phyloP scores from a whole-genome alignment of 2,329 filamentous ascomycete species.

The Colletotrichum musicola region DNA sequence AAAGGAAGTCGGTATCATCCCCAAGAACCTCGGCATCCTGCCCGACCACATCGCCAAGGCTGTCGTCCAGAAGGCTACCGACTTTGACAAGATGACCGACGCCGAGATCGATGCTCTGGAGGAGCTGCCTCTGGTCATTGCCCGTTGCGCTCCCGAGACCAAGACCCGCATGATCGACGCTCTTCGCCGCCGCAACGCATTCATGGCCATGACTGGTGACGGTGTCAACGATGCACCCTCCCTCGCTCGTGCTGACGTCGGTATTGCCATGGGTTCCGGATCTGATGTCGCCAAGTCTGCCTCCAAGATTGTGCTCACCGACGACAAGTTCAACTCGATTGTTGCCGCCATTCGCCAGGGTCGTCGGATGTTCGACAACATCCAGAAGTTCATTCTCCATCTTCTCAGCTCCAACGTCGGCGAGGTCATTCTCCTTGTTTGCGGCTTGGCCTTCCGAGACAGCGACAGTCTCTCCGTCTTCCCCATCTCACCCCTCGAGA shows the following conservation, averaged over 20 bases:
- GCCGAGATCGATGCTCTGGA: slow-evolving; percentile 81
- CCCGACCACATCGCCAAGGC: slow-evolving; percentile 73
- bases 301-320: slow-evolving; percentile 83
- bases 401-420: slow-evolving; percentile 85
- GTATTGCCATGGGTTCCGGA: slow-evolving; percentile 91
- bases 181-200: slow-evolving; percentile 79
- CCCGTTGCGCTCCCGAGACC: slow-evolving; percentile 85
- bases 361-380: slow-evolving; percentile 88
- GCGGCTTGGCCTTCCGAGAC: slow-evolving; percentile 87
- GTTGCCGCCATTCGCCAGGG: slow-evolving; percentile 87
- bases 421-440: slow-evolving; percentile 83
- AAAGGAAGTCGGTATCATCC: slow-evolving; percentile 82
- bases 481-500: slow-evolving; percentile 86
- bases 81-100: slow-evolving; percentile 83
- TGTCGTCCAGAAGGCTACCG: slow-evolving; percentile 80
- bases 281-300: slow-evolving; percentile 89
- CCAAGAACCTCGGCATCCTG: slow-evolving; percentile 69
- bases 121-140: slow-evolving; percentile 83
- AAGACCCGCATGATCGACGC: slow-evolving; percentile 94
- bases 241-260: slow-evolving; percentile 84
- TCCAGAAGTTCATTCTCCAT: slow-evolving; percentile 88
- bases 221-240: slow-evolving; percentile 90
- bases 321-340: slow-evolving; percentile 91
- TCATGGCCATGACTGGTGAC: slow-evolving; percentile 90
- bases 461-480: slow-evolving; percentile 80